A percentile compares a stretch with the other conserved stretches of the same genome.
Evolutionary conservation across 2,329 filamentous ascomycete genomes (phyloP).

Genomic region (Fusarium floridanum): DNA sequence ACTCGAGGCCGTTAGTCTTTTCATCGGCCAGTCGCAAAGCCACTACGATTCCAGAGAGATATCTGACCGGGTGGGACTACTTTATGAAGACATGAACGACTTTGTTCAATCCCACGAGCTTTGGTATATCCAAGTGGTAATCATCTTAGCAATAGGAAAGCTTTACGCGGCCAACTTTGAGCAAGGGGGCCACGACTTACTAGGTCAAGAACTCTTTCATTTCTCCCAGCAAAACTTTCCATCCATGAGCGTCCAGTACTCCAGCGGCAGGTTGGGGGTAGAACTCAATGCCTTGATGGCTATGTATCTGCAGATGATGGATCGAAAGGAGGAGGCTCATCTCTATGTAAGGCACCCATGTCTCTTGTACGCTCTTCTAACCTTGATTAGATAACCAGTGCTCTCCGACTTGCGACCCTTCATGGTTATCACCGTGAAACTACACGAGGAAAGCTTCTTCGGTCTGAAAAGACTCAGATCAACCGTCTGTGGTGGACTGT

Average conservation of each 20-base stretch:
- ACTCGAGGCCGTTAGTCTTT: background rate
- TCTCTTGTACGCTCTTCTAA: background rate
- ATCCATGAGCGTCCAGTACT: background rate
- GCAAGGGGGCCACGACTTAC: background rate
- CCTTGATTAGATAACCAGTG: background rate
- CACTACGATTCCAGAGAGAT: constrained; percentile 4
- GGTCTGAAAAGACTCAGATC: background rate
- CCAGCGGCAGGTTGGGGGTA: background rate
- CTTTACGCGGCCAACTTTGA: background rate
- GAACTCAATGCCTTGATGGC: background rate
- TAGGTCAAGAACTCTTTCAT: background rate
- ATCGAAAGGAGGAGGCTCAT: background rate
- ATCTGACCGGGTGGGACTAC: background rate
- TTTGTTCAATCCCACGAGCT: background rate
- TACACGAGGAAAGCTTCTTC: background rate
- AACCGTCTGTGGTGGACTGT: constrained; percentile 3
- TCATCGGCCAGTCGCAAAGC: background rate
- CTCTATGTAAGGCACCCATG: background rate
- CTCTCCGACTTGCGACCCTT: background rate
- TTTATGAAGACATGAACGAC: background rate
- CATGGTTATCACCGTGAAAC: background rate
- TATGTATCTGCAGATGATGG: background rate
- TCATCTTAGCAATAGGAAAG: background rate
- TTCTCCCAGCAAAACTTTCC: background rate
- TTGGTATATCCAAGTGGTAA: background rate